Conservation (phyloP, 345 rosid genomes). For the Eutrema japonicum region DNA sequence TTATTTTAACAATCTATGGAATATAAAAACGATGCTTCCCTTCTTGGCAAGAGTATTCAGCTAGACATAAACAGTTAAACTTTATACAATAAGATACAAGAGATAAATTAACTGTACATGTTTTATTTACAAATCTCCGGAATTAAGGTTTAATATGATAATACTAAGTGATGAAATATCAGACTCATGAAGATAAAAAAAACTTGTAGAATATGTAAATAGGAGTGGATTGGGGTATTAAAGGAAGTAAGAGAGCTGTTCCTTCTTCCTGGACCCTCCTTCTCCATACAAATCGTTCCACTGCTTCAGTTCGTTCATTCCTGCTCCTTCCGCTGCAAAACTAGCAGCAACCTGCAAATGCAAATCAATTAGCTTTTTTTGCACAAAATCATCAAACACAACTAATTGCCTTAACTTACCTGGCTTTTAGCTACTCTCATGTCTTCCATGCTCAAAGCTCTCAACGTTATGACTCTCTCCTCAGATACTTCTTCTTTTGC, state of each 20-base stretch:
- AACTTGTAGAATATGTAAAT: conserved; percentile 7
- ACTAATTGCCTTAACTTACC: conserved; percentile 43
- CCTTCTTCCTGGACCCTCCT: conserved; percentile 96
- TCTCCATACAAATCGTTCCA: conserved; percentile 93
- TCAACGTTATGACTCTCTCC: conserved; percentile 62
- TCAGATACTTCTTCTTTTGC: conserved; percentile 59
- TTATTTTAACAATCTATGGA: not conserved
- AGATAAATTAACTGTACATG: conserved; percentile 27
- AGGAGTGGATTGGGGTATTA: conserved; percentile 35
- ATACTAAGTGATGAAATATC: conserved; percentile 31
- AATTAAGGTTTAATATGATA: conserved; percentile 7
- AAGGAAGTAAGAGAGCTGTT: conserved; percentile 86
- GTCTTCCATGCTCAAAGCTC: conserved; percentile 91
- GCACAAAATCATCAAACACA: conserved; percentile 25
- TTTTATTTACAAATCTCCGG: conserved; percentile 31
- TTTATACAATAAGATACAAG: conserved; percentile 26
- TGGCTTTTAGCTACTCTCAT: conserved; percentile 93
- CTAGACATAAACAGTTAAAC: conserved; percentile 19
- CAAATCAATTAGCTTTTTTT: not conserved
- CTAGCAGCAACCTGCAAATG: conserved; percentile 82
- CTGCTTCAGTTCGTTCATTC: conserved; percentile 83
- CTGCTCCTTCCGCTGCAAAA: conserved; percentile 79
- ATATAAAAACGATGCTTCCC: not conserved
- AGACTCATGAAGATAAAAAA: conserved; percentile 12
- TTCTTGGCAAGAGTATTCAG: not conserved